phyloP scores from a whole-genome alignment of 176 grass and related monocot species.

The Oryza coarctata region DNA sequence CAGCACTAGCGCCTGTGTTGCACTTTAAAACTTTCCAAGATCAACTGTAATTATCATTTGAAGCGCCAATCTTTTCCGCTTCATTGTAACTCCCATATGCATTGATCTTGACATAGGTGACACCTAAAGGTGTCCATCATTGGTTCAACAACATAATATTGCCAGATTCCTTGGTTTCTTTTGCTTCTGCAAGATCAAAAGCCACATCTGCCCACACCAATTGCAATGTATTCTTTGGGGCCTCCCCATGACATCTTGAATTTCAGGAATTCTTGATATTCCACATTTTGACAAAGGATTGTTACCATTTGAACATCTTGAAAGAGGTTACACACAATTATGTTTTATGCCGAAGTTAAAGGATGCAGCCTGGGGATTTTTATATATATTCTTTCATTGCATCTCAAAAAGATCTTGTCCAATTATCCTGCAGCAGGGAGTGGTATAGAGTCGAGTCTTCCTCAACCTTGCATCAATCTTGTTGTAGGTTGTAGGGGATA shows the following conservation, averaged over 20 bases:
- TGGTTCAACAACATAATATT: neutral
- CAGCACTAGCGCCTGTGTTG: neutral
- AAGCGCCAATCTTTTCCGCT: neutral
- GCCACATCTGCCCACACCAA: neutral
- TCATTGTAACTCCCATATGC: neutral
- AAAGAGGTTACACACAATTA: too few species aligned
- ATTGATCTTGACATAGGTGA: neutral
- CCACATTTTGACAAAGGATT: neutral
- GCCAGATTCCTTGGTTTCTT: neutral
- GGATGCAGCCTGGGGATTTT: too few species aligned
- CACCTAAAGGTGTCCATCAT: neutral
- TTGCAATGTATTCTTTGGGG: neutral
- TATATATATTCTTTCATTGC: too few species aligned
- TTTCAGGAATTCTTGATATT: neutral
- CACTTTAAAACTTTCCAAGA: neutral
- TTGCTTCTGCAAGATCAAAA: neutral
- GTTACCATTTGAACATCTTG: neutral
- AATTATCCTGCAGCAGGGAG: too few species aligned
- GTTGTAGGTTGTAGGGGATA: too few species aligned
- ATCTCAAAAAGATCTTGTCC: too few species aligned
- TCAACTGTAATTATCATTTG: neutral
- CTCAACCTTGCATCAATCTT: too few species aligned
- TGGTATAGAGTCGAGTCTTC: too few species aligned
- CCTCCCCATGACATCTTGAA: neutral
- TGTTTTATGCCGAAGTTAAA: too few species aligned